Percentiles rank a stretch among this genome's conserved stretches.
These are phyloP conservation scores for Dothideomycetidae sp. DNA, from an alignment of 2,329 filamentous ascomycete species.

Conservation along the genomic window DNA sequence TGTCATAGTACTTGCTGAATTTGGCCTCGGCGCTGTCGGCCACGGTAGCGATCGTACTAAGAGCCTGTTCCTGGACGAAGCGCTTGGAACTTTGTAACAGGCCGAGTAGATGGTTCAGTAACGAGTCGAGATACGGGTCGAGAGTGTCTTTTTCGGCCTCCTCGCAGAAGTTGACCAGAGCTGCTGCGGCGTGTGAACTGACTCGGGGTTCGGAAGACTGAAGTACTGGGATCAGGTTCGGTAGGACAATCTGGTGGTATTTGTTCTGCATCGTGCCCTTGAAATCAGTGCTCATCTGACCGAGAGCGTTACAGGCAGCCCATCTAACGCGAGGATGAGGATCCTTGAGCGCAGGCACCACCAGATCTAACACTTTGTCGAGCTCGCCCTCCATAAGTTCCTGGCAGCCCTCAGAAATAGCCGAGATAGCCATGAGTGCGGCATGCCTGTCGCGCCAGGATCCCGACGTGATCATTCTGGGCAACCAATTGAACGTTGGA, in stretches of 20 bases:
- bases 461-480: constrained; percentile 90
- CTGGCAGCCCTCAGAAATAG: constrained; percentile 92
- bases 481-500: constrained; percentile 92
- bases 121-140: constrained; percentile 81
- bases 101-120: constrained; percentile 72
- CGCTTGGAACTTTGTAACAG: constrained; percentile 84
- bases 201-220: constrained; percentile 83
- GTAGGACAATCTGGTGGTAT: constrained; percentile 76
- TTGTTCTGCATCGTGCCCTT: constrained; percentile 96
- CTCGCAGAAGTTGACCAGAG: constrained; percentile 96
- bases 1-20: constrained; percentile 90
- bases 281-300: constrained; percentile 99
- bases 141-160: constrained; percentile 86
- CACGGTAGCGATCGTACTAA: constrained; percentile 96
- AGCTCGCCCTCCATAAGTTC: constrained; percentile 93
- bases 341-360: constrained; percentile 83
- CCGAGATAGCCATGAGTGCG: constrained; percentile 95
- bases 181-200: constrained; percentile 93
- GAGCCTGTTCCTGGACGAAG: constrained; percentile 92
- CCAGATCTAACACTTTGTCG: constrained; percentile 82
- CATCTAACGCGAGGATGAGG: constrained; percentile 88
- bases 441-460: constrained; percentile 93
- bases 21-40: constrained; percentile 95
- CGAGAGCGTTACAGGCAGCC: constrained; percentile 95
- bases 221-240: constrained; percentile 82